Conservation (phyloP, 768 basidiomycete genomes). For the Lactarius hatsudake region DNA sequence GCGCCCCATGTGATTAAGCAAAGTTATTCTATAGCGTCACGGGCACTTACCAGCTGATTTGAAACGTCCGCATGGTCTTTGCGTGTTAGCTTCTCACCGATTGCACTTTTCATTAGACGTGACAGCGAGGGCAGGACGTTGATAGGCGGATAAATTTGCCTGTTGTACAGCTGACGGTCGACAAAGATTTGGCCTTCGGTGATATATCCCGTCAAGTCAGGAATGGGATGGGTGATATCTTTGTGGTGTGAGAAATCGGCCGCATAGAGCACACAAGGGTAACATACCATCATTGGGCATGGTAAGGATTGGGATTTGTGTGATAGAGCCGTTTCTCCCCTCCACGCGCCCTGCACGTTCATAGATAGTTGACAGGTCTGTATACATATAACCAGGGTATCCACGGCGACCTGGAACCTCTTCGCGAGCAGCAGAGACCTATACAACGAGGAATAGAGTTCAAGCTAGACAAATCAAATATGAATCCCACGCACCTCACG, state of each 20-base stretch:
- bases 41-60: slow-evolving; percentile 81
- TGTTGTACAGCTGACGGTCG: slow-evolving; percentile 95
- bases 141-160: slow-evolving; percentile 98
- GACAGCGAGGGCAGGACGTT: slow-evolving; percentile 98
- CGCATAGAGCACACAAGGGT: slow-evolving; percentile 15
- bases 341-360: slow-evolving; percentile 98
- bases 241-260: slow-evolving; percentile 11
- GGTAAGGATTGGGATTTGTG: slow-evolving; percentile 98
- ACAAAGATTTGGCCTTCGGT: slow-evolving; percentile 99
- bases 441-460: slow-evolving; percentile 18
- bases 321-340: slow-evolving; percentile 98
- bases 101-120: slow-evolving; percentile 99
- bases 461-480: slow-evolving; percentile 20
- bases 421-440: slow-evolving; percentile 98
- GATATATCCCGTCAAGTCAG: slow-evolving; percentile 98
- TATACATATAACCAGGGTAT: slow-evolving; percentile 98
- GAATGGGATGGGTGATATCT: slow-evolving; percentile 99
- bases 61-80: slow-evolving; percentile 99
- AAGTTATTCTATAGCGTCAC: slow-evolving; percentile 14
- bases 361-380: slow-evolving; percentile 98
- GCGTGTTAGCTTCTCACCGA: slow-evolving; percentile 94
- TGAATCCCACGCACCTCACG: slow-evolving; percentile 66
- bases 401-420: slow-evolving; percentile 99
- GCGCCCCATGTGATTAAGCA: slow-evolving; percentile 22
- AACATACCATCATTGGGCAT: slow-evolving; percentile 97